Evolutionary conservation across 345 rosid genomes (phyloP).

Genomic region (Diplotaxis tenuifolia): DNA sequence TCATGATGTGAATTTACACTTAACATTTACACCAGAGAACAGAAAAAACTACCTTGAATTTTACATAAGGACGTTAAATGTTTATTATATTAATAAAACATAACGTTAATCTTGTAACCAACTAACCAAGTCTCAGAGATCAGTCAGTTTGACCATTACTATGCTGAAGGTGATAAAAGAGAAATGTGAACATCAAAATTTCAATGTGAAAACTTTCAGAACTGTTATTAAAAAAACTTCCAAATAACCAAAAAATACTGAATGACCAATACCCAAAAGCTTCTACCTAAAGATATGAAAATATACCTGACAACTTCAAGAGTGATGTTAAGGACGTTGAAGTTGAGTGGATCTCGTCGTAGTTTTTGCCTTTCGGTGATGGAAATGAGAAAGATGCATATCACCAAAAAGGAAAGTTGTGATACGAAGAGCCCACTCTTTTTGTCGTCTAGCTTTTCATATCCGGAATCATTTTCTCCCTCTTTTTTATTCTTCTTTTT

Average conservation of each 20-base stretch:
- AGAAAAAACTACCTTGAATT: too few relatives aligned
- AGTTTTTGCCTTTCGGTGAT: constrained; percentile 50
- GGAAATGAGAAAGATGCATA: constrained; percentile 52
- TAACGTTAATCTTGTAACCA: too few relatives aligned
- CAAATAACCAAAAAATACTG: too few relatives aligned
- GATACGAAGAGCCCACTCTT: constrained; percentile 36
- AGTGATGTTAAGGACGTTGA: constrained; percentile 52
- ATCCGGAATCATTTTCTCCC: neutral
- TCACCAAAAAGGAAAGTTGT: constrained; percentile 43
- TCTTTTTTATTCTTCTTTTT: constrained; percentile 1
- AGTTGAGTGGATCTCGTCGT: constrained; percentile 58
- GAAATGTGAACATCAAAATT: too few relatives aligned
- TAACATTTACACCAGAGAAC: too few relatives aligned
- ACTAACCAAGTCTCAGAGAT: too few relatives aligned
- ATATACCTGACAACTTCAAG: constrained; percentile 61
- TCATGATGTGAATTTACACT: neutral
- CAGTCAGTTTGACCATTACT: too few relatives aligned
- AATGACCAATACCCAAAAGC: too few relatives aligned
- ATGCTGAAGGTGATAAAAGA: too few relatives aligned
- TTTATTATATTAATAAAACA: too few relatives aligned
- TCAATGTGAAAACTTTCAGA: too few relatives aligned
- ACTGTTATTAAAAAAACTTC: too few relatives aligned
- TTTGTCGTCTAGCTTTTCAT: neutral
- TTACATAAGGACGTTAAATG: neutral
- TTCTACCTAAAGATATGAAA: neutral